These are phyloP conservation scores for Yueomyces sp. DNA, from an alignment of 1,139 yeast species.

Conservation along the genomic window DNA sequence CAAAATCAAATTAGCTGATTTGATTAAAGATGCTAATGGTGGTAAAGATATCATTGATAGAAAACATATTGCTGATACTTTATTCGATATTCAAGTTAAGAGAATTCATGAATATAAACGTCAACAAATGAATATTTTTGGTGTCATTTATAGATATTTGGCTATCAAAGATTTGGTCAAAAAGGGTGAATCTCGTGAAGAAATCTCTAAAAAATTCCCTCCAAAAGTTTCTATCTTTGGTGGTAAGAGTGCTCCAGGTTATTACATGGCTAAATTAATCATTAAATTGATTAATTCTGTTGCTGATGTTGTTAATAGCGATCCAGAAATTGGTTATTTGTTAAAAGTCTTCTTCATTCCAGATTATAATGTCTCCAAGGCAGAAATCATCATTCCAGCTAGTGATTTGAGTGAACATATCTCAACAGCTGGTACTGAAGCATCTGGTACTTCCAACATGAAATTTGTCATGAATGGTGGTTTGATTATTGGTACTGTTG, in stretches of 20 bases:
- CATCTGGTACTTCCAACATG: slow-evolving; percentile 94
- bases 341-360: slow-evolving; percentile 82
- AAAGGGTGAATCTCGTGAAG: slow-evolving; percentile 29
- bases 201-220: slow-evolving; percentile 50
- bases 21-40: slow-evolving; percentile 50
- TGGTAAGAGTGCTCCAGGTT: slow-evolving; percentile 96
- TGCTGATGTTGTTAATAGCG: slow-evolving; percentile 69
- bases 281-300: slow-evolving; percentile 78
- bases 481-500: slow-evolving; percentile 86
- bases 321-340: slow-evolving; percentile 57
- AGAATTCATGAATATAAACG: slow-evolving; percentile 94
- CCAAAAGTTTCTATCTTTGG: slow-evolving; percentile 80
- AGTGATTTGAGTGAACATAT: slow-evolving; percentile 88
- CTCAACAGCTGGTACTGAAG: slow-evolving; percentile 97
- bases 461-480: slow-evolving; percentile 93
- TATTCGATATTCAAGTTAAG: slow-evolving; percentile 88
- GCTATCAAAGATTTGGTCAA: slow-evolving; percentile 56
- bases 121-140: slow-evolving; percentile 86
- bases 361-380: slow-evolving; percentile 88
- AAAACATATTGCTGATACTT: slow-evolving; percentile 38
- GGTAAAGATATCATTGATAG: slow-evolving; percentile 52
- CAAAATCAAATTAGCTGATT: slow-evolving; percentile 55
- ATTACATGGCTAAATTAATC: slow-evolving; percentile 85
- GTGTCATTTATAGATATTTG: slow-evolving; percentile 74
- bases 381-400: slow-evolving; percentile 83